A percentile compares a stretch with the other conserved stretches of the same genome.
phyloP scores from a whole-genome alignment of 2,329 filamentous ascomycete genomes.

The Aspergillus thermomutatus region DNA sequence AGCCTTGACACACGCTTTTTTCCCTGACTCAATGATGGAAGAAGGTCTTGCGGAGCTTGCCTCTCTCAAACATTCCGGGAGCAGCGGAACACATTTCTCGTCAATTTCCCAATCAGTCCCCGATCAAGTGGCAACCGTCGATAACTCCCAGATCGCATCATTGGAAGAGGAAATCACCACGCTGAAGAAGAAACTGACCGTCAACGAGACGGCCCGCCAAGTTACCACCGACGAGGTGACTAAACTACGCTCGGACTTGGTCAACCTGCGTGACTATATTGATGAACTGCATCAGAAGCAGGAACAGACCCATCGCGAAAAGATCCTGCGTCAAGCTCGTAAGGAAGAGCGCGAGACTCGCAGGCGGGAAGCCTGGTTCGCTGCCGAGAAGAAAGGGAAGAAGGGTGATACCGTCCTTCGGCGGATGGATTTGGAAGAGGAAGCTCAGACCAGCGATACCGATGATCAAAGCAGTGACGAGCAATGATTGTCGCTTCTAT shows the following conservation, averaged over 20 bases:
- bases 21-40: slow-evolving; percentile 37
- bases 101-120: slow-evolving; percentile 7
- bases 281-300: slow-evolving; percentile 39
- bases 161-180: slow-evolving; percentile 39
- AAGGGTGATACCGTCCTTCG: slow-evolving; percentile 40
- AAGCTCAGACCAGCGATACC: slow-evolving; percentile 29
- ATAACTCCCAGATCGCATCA: slow-evolving; percentile 26
- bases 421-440: slow-evolving; percentile 37
- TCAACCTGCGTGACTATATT: slow-evolving; percentile 35
- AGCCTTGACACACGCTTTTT: slow-evolving; percentile 38
- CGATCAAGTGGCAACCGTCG: slow-evolving; percentile 19
- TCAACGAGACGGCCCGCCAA: slow-evolving; percentile 36
- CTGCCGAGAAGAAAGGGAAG: slow-evolving; percentile 42
- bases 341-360: slow-evolving; percentile 40
- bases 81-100: slow-evolving; percentile 16
- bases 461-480: slow-evolving; percentile 37
- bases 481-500: slow-evolving; percentile 1
- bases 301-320: slow-evolving; percentile 30
- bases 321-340: slow-evolving; percentile 32
- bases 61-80: slow-evolving; percentile 24
- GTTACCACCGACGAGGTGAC: slow-evolving; percentile 33
- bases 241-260: slow-evolving; percentile 34
- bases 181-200: slow-evolving; percentile 36
- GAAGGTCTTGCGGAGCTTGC: slow-evolving; percentile 40
- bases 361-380: slow-evolving; percentile 43